Base-by-base conservation (phyloP, 768 basidiomycete genomes). In the Termitomyces sp. region DNA sequence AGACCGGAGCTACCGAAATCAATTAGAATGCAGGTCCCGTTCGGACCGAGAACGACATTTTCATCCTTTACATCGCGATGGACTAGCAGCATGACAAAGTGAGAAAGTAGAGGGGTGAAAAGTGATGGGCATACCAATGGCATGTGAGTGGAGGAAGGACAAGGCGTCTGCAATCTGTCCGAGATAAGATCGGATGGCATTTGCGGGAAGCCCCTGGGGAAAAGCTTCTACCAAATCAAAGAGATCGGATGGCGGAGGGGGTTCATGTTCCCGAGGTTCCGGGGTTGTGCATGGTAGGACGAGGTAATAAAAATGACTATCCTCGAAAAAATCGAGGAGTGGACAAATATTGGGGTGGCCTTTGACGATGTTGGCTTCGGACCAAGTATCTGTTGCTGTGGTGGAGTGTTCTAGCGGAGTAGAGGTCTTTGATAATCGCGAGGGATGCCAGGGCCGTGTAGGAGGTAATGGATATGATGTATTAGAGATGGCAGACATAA, bases 31-130 rank as follows among this genome's bases (percentile, higher is more conserved):
- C 91, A 93, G 66, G 81, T 84, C 30, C 91, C 94, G 44, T 80
- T 71, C 15, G 86, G 83, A 8, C 88, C 90, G 42, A 93, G 78
- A 37, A 93, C 87, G 15, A 93, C 89, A 67, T 98, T 97, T 70
- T 99, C 96, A 64, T 99, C 96, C 72, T 99, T 99, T 70, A 99
- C 86, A 65, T 99, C 96, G 51, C 96, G 90, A 70, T 99, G 96
- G 10, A 98, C 90, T 91, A 60, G 10, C 60, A 47, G 62, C 38
- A 41, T 34, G 47, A 46, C 34, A 57, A 55, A 58, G 58, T 58
- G 43, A 46, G 41, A 42, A 51, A 46, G 49, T 37, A 9, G 49
- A 12, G 12, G 32, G 5, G 12, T 44, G 21, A 44, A 37, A n/a
- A 45, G 21, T 21, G 24, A 12, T 49, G 5, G 58, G 21, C 84